Conservation (phyloP, 257 asterid genomes). For the Mitragyna speciosa region DNA sequence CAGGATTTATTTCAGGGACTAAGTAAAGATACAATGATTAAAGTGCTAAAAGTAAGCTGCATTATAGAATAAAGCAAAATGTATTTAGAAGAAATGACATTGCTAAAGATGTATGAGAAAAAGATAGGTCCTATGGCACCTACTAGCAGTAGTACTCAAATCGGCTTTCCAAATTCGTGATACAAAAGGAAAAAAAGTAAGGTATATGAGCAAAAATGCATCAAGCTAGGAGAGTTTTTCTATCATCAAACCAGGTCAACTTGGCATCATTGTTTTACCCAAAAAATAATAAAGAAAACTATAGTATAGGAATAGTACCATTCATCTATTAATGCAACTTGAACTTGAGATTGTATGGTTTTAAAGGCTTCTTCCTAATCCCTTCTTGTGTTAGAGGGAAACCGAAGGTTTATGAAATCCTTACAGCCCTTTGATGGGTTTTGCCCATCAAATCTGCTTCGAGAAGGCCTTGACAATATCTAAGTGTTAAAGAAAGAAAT, state of each 20-base stretch:
- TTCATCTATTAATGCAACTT: too few species aligned
- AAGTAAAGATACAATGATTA: conserved; percentile 15
- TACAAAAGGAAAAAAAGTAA: background rate
- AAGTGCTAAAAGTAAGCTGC: conserved; percentile 11
- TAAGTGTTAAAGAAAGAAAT: too few species aligned
- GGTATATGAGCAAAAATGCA: background rate
- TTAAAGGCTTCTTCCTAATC: too few species aligned
- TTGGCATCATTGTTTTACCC: background rate
- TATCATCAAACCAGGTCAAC: background rate
- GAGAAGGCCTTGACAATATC: too few species aligned
- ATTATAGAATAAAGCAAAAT: conserved; percentile 6
- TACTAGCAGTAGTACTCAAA: background rate
- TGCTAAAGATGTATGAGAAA: conserved; percentile 15
- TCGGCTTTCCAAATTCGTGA: background rate
- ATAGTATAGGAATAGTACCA: too few species aligned
- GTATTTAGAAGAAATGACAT: background rate
- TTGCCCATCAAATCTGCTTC: too few species aligned
- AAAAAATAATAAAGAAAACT: background rate
- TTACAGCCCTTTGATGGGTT: too few species aligned
- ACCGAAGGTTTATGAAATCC: too few species aligned
- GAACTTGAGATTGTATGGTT: too few species aligned
- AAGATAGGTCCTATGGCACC: conserved; percentile 3
- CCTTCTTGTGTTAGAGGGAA: too few species aligned
- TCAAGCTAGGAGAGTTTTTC: background rate
- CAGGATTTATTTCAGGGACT: conserved; percentile 10